phyloP scores from a whole-genome alignment of 176 grass and related monocot genomes.

The Aegilops longissima region DNA sequence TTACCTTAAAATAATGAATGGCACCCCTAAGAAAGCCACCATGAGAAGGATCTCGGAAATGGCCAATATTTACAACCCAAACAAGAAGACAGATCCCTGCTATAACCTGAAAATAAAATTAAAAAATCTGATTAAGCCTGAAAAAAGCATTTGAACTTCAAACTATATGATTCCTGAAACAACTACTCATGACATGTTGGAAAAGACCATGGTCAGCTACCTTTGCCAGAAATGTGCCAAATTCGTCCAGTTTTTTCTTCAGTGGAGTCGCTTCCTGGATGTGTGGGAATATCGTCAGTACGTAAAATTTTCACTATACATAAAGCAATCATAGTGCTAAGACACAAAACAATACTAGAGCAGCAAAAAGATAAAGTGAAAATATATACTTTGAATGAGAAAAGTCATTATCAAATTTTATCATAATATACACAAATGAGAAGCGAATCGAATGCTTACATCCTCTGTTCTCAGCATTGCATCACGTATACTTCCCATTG shows the following conservation, averaged over 20 bases:
- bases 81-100: slow-evolving; percentile 97
- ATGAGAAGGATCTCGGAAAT: slow-evolving; percentile 92
- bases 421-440: neutral
- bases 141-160: neutral
- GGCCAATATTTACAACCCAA: slow-evolving; percentile 99
- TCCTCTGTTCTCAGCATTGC: slow-evolving; percentile 93
- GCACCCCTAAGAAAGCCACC: slow-evolving; percentile 93
- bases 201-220: slow-evolving; percentile 51
- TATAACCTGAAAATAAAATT: slow-evolving; percentile 71
- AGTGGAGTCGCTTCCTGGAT: slow-evolving; percentile 85
- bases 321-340: slow-evolving; percentile 24
- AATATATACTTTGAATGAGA: slow-evolving; percentile 15
- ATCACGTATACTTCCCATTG: slow-evolving; percentile 99
- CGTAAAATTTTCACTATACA: neutral
- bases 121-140: neutral
- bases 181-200: slow-evolving; percentile 32
- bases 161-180: neutral
- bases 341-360: neutral
- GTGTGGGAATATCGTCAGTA: slow-evolving; percentile 15
- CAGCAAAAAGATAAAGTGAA: neutral
- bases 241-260: slow-evolving; percentile 99
- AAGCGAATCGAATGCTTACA: slow-evolving; percentile 55
- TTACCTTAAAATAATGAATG: slow-evolving; percentile 99
- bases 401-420: slow-evolving; percentile 7
- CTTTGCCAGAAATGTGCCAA: slow-evolving; percentile 97